phyloP scores from a whole-genome alignment of 148 eudicot genomes.

The Oxyria digyna region DNA sequence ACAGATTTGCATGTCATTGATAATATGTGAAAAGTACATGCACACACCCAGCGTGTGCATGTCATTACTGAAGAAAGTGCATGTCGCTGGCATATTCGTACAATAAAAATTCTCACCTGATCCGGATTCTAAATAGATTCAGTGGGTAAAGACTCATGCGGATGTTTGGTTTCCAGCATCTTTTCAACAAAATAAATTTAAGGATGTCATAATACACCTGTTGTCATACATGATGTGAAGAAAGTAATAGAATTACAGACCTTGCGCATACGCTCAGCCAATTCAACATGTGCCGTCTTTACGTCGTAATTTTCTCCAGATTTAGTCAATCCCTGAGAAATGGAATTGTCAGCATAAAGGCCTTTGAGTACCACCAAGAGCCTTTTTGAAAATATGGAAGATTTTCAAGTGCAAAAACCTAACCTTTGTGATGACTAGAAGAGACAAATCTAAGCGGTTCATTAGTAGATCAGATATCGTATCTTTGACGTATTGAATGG shows the following conservation, averaged over 20 bases:
- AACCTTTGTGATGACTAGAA: constrained; percentile 96
- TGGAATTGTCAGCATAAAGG: constrained; percentile 8
- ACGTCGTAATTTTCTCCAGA: constrained; percentile 92
- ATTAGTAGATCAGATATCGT: constrained; percentile 91
- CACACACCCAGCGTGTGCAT: no score
- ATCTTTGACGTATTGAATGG: constrained; percentile 82
- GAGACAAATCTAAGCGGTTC: constrained; percentile 95
- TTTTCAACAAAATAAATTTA: no score
- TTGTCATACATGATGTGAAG: neutral
- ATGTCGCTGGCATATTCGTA: no score
- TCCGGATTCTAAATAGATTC: no score
- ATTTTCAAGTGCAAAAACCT: constrained; percentile 3
- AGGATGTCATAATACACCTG: neutral
- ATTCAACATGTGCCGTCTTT: constrained; percentile 97
- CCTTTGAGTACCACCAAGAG: neutral
- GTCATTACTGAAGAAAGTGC: no score
- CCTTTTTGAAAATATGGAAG: neutral
- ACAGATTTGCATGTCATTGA: no score
- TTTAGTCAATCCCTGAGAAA: constrained; percentile 81
- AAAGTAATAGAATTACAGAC: constrained; percentile 21
- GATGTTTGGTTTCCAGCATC: no score
- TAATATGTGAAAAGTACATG: no score
- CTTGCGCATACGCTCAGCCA: constrained; percentile 99
- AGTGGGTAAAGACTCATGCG: no score
- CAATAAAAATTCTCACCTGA: no score